phyloP scores from a whole-genome alignment of 176 grass and related monocot species.

The Hordeum marinum region DNA sequence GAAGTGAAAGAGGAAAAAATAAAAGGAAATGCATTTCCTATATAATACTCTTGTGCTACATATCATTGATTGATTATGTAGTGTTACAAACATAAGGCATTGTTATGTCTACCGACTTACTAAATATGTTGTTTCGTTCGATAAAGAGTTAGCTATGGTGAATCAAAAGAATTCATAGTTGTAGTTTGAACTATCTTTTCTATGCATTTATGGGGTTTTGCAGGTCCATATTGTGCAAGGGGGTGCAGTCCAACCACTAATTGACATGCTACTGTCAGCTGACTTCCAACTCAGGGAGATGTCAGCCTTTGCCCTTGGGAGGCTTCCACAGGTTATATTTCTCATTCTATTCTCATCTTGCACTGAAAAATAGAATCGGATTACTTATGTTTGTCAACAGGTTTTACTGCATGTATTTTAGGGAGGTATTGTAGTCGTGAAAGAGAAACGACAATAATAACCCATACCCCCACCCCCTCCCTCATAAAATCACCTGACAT shows the following conservation, averaged over 20 bases:
- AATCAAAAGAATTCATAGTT: background rate
- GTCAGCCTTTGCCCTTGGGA: conserved; percentile 97
- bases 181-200: background rate
- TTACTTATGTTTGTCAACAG: no score
- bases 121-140: background rate
- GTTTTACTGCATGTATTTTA: no score
- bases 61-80: background rate
- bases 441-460: no score
- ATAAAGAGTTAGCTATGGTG: background rate
- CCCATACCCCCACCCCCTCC: no score
- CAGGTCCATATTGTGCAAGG: conserved; percentile 97
- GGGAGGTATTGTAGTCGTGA: no score
- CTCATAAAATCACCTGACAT: no score
- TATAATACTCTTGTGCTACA: background rate
- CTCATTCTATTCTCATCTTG: no score
- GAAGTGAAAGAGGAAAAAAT: background rate
- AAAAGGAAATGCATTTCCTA: background rate
- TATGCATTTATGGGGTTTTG: conserved; percentile 13
- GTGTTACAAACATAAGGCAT: conserved; percentile 2
- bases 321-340: conserved; percentile 67
- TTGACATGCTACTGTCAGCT: conserved; percentile 92
- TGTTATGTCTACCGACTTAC: background rate
- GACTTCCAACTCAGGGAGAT: conserved; percentile 96
- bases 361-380: no score
- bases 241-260: conserved; percentile 77